Evolutionary conservation across 108 stramenopile genomes (phyloP).

Genomic region (Skeletonema costatum): DNA sequence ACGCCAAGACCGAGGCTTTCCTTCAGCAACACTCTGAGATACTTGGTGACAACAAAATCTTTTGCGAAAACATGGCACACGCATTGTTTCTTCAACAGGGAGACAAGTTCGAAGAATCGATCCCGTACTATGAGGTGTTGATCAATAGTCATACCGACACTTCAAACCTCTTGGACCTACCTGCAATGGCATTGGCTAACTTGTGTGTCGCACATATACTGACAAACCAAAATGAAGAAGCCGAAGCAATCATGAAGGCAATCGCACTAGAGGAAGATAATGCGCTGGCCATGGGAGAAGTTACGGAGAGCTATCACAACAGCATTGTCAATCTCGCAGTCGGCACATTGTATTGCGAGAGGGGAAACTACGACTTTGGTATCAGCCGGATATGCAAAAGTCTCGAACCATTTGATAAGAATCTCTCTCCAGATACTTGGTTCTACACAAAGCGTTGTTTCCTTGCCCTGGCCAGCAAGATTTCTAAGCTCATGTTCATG

Average conservation of each 20-base stretch:
- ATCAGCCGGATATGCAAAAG: slow-evolving; percentile 77
- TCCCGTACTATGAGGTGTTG: slow-evolving; percentile 82
- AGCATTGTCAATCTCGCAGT: slow-evolving; percentile 93
- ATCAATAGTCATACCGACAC: slow-evolving; percentile 39
- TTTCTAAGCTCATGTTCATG: slow-evolving; percentile 75
- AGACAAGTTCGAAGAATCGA: slow-evolving; percentile 79
- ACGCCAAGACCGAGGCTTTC: slow-evolving; percentile 75
- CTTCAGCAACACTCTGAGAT: slow-evolving; percentile 82
- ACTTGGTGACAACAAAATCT: slow-evolving; percentile 75
- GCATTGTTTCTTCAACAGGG: slow-evolving; percentile 80
- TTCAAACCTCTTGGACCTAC: slow-evolving; percentile 64
- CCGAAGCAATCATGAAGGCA: slow-evolving; percentile 82
- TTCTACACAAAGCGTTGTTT: slow-evolving; percentile 87
- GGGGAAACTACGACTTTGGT: slow-evolving; percentile 88
- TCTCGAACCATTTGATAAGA: slow-evolving; percentile 83
- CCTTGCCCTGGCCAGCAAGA: slow-evolving; percentile 72
- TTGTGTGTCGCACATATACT: slow-evolving; percentile 89
- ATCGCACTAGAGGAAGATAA: slow-evolving; percentile 81
- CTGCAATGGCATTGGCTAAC: slow-evolving; percentile 89
- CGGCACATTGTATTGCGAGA: slow-evolving; percentile 90
- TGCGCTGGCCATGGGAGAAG: slow-evolving; percentile 31
- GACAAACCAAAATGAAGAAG: slow-evolving; percentile 83
- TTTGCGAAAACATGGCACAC: slow-evolving; percentile 87
- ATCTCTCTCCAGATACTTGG: slow-evolving; percentile 88
- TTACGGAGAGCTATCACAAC: slow-evolving; percentile 50